These are phyloP conservation scores for Pulveroboletus frians DNA, from an alignment of 768 basidiomycete genomes.

Conservation along the genomic window DNA sequence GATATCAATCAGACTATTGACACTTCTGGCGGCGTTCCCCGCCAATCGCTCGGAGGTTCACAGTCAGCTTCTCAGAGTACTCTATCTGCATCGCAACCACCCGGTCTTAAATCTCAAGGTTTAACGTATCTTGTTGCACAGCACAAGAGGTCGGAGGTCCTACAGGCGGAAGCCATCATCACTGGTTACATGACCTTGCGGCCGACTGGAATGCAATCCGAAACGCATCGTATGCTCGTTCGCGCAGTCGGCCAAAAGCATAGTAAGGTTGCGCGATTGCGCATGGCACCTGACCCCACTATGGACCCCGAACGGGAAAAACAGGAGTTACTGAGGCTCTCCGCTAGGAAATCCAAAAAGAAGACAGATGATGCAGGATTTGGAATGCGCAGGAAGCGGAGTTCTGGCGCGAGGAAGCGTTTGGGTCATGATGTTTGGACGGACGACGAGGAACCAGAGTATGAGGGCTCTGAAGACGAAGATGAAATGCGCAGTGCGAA, in stretches of 20 bases:
- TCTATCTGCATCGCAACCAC: slow-evolving; percentile 34
- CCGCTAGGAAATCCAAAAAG: slow-evolving; percentile 58
- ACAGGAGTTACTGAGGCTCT: slow-evolving; percentile 59
- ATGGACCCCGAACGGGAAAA: slow-evolving; percentile 74
- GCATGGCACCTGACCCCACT: slow-evolving; percentile 74
- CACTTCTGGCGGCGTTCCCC: slow-evolving; percentile 61
- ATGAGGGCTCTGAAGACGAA: slow-evolving; percentile 57
- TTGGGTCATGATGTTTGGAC: slow-evolving; percentile 50
- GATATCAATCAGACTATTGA: slow-evolving; percentile 81
- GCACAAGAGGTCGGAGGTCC: slow-evolving; percentile 77
- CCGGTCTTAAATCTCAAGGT: slow-evolving; percentile 54
- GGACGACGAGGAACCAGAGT: slow-evolving; percentile 62
- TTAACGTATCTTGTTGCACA: slow-evolving; percentile 88
- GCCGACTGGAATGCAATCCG: slow-evolving; percentile 86
- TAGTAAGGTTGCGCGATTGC: slow-evolving; percentile 71
- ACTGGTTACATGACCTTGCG: slow-evolving; percentile 81
- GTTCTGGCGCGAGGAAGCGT: slow-evolving; percentile 37
- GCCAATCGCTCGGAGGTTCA: slow-evolving; percentile 50
- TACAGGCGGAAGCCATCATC: slow-evolving; percentile 81
- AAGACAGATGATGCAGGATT: slow-evolving; percentile 48
- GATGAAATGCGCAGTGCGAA: slow-evolving; percentile 42
- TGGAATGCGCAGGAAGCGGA: slow-evolving; percentile 45
- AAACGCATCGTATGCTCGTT: slow-evolving; percentile 85
- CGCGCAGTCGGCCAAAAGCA: slow-evolving; percentile 83
- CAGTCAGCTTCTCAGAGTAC: slow-evolving; percentile 39